Evolutionary conservation across 306 rosid genomes (phyloP), one percentile per base, ranked within the genome.

Genomic region (Trifolium fragiferum): DNA sequence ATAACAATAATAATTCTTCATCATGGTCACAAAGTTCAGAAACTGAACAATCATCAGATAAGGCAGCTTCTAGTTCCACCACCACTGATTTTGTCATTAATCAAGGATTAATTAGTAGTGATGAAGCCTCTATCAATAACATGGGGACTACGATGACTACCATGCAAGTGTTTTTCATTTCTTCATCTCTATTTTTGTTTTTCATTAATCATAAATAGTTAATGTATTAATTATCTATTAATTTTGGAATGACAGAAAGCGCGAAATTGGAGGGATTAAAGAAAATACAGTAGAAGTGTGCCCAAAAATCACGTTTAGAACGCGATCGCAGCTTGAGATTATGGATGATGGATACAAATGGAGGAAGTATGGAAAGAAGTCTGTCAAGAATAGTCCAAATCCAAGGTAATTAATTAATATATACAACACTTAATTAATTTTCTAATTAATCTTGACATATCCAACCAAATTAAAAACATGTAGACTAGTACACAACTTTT

Each of bases 321-420:
- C 97, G 3, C 82, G 83, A 84, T 82, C 97, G 27, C 83, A 85
- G 81, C 7, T 82, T 60, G 97, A 89, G 84, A 51, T 81, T 20
- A 87, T 91, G 90, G 94, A 91, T 59, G 97, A 91, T 81, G 97
- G 97, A 55, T 91, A 82, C 72, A 91, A 86, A 68, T 91, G 97
- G 97, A 89, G 97, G 78, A 91, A 91, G 72, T 91, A 91, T 16
- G 97, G 94, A 41, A 91, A 86, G 85, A 91, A 91, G 51, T 69
- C 80, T 0, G 97, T 91, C 7, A 91, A 91, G 82, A 85, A 87
- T 76, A 91, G 72, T 74, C 85, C 89, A 2, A 38, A 91, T 70
- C 97, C 89, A 30, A 91, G 97, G 96, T 90, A 84, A 59, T 8
- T 33, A 44, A 6, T 59, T 9, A 21, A 33, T 25, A 8, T 8